A percentile compares a stretch with the other conserved stretches of the same genome.
phyloP scores from a whole-genome alignment of 2,329 filamentous ascomycete species.

The Alternaria infectoria region DNA sequence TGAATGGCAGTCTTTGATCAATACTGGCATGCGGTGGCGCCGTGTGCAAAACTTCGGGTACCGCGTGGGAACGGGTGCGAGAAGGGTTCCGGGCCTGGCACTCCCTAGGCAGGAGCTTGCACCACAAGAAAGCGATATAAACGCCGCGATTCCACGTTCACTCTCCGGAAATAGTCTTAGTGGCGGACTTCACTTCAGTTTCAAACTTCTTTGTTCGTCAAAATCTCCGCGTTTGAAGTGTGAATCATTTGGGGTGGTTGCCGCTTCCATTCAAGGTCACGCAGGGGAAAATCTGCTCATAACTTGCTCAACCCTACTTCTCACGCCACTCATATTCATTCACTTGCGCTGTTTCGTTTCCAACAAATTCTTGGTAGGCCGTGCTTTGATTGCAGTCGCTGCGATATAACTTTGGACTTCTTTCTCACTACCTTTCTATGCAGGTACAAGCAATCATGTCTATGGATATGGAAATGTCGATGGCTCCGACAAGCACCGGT shows the following conservation, averaged over 20 bases:
- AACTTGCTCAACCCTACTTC: slow-evolving; percentile 15
- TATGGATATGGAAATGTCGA: slow-evolving; percentile 5
- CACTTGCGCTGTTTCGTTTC: neutral
- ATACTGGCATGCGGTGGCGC: neutral
- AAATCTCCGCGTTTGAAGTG: neutral
- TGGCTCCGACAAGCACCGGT: neutral
- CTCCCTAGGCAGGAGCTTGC: neutral
- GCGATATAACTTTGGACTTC: neutral
- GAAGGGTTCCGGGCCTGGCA: neutral
- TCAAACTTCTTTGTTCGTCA: neutral
- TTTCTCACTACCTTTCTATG: neutral
- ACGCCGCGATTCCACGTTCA: neutral
- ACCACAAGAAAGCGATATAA: neutral
- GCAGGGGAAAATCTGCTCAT: slow-evolving; percentile 13
- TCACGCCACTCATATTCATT: neutral
- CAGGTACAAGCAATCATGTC: slow-evolving; percentile 17
- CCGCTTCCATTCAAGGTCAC: neutral
- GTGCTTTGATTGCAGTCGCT: neutral
- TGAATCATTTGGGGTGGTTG: neutral
- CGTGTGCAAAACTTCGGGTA: slow-evolving; percentile 5
- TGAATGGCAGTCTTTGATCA: neutral
- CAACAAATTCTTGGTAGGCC: neutral
- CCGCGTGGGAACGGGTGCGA: neutral
- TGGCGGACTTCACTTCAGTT: neutral
- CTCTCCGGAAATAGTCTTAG: neutral